Base-by-base conservation (phyloP, 75 land plant species). In the Sequoiadendron giganteum region DNA sequence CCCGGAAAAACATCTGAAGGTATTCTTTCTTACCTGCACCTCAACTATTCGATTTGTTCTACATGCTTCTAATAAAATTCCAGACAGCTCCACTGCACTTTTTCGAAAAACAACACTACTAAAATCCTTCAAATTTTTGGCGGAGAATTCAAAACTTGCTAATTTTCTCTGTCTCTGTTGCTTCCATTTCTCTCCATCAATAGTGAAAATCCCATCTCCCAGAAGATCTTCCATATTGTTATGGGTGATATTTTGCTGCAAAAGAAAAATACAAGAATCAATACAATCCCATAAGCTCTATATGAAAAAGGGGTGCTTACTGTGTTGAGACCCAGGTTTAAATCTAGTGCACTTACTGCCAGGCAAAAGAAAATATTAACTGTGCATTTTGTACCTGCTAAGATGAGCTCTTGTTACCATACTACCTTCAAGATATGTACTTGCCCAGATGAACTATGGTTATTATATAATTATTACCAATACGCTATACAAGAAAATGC, bases 181-280 rank as follows among this genome's bases (percentile, higher is more conserved):
- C 25, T 86, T 42, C 92, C 92, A 91, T 49, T 75, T 83, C 58
- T 85, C 89, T 18, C 92, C 92, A 88, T 91, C 92, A 42, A 89
- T 86, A 18, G 72, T 86, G 30, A 92, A 93, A 28, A 93, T 93
- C 16, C 94, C 93, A 56, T 92, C 84, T 0, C 93, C 94, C 15
- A 93, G 85, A 15, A 93, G 88, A 47, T 92, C 93, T 36, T 45
- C 78, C 65, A 90, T 15, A 21, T 70, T 81, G 0, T 88, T 87
- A 81, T 86, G 85, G 72, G 28, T 83, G 61, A 54, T 36, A 45
- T 85, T 85, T 54, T n/a, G 58, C 86, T 85, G 65, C 38, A 32
- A 85, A 85, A 5, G 30, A 13, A 30, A 40, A 16, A 84, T 28
- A 1, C 13, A 55, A 10, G 49, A 19, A 85, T 55, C 36, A 55